Evolutionary conservation across 2,329 filamentous ascomycete genomes (phyloP), one percentile per base, ranked within the genome.

Genomic region (Colletotrichum ledebouriae): DNA sequence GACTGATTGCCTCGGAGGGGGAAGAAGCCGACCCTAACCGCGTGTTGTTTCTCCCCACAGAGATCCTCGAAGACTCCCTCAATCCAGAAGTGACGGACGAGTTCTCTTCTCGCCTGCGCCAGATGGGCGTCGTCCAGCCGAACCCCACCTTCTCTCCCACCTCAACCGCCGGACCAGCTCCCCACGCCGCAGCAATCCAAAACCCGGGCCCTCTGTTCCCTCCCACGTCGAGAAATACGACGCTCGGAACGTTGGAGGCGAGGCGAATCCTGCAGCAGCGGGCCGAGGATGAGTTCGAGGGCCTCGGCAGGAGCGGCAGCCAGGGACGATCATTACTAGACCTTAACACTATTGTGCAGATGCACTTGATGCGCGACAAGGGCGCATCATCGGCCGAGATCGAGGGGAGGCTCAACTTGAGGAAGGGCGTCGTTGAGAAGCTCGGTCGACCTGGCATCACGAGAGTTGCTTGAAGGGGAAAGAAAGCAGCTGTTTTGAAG

Each of bases 91-190:
- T 77, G 17, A 76, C 79, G 50, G 74, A 78, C n/a, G 82, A 78
- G 70, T 88, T 86, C 75, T 83, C 85, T 9, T 77, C 78, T 56
- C 85, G 86, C 15, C 81, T 89, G 5, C 81, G 81, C 29, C 77
- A 85, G 70, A 87, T 89, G 82, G 86, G 86, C 73, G 78, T 87
- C 34, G 86, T 81, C 9, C 81, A 85, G 53, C 85, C 86, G 4
- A 85, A 84, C 70, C 85, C 86, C 34, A 86, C 84, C 4, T 83
- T 81, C 53, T 87, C 85, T 6, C 79, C 83, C 25, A 86, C 85
- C 2, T 87, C 85, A 7, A 85, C 78, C 2, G 84, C 80, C 7
- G 71, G 67, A 9, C 60, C 59, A 47, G 29, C 59, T 7, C 72
- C 25, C 34, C 71, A 12, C 63, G 66, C 55, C 10, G 55, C 57